Conservation (phyloP, 305 asterid species). For the Fraxinus platypoda region DNA sequence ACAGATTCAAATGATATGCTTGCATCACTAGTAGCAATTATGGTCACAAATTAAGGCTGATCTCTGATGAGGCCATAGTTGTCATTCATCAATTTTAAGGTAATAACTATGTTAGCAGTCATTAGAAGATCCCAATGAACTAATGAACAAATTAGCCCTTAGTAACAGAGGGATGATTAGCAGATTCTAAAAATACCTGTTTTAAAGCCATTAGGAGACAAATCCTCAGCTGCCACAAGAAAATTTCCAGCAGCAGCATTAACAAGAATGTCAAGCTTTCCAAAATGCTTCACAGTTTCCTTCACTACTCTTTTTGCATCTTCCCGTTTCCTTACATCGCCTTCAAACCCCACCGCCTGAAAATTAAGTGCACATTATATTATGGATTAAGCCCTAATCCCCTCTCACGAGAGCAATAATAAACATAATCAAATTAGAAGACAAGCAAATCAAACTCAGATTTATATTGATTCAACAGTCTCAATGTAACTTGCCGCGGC, state of each 20-base stretch:
- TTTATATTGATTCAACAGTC: no score
- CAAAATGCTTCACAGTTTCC: slow-evolving; percentile 47
- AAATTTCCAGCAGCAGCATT: slow-evolving; percentile 71
- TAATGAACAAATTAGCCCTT: background rate
- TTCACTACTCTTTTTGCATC: slow-evolving; percentile 58
- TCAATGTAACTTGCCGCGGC: background rate
- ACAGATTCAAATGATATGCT: background rate
- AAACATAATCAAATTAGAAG: background rate
- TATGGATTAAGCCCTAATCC: background rate
- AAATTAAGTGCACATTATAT: background rate
- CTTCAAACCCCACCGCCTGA: slow-evolving; percentile 56
- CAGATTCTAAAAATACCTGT: slow-evolving; percentile 38
- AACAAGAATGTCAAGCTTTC: slow-evolving; percentile 64
- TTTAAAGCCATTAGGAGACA: slow-evolving; percentile 59
- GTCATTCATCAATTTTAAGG: background rate
- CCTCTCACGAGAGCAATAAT: background rate
- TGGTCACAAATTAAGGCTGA: background rate
- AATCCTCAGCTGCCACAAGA: slow-evolving; percentile 63
- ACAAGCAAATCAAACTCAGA: background rate
- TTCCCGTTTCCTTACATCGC: slow-evolving; percentile 58
- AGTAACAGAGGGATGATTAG: background rate
- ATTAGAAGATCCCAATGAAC: background rate
- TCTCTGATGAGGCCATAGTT: background rate
- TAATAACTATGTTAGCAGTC: background rate
- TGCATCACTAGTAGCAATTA: background rate